phyloP scores from a whole-genome alignment of 768 basidiomycete genomes.

The Mrakia blollopis region DNA sequence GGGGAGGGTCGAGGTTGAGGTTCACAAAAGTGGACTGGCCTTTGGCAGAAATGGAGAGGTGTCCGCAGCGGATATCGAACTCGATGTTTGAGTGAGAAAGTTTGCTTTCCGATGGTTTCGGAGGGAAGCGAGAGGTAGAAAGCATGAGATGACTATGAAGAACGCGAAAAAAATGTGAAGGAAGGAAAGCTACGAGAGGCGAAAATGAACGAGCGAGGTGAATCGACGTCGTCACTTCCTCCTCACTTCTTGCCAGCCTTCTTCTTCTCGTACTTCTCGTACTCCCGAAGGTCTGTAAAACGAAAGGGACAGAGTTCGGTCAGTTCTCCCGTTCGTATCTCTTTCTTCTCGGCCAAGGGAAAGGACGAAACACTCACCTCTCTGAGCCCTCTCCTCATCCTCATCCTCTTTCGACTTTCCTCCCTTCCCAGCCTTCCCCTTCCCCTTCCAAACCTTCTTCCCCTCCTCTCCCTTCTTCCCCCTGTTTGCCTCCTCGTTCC shows the following conservation, averaged over 20 bases:
- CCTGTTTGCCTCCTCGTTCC: conserved; percentile 20
- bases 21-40: too few species aligned
- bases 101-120: too few species aligned
- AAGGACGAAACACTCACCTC: neutral
- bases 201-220: neutral
- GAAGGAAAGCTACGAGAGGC: neutral
- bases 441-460: conserved; percentile 46
- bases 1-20: too few species aligned
- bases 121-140: too few species aligned
- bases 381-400: conserved; percentile 14
- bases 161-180: too few species aligned
- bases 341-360: too few species aligned
- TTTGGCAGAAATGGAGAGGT: too few species aligned
- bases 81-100: too few species aligned
- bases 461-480: conserved; percentile 48
- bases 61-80: too few species aligned
- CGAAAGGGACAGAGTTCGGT: neutral
- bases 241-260: conserved; percentile 1
- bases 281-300: conserved; percentile 14
- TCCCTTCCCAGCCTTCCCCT: conserved; percentile 5
- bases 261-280: conserved; percentile 19
- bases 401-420: conserved; percentile 15
- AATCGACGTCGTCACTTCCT: neutral
- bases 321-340: too few species aligned
- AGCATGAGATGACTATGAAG: too few species aligned